Percentiles rank a stretch among this genome's conserved stretches.
Conservation (phyloP, 2,329 filamentous ascomycete genomes). For the Fusarium proliferatum region DNA sequence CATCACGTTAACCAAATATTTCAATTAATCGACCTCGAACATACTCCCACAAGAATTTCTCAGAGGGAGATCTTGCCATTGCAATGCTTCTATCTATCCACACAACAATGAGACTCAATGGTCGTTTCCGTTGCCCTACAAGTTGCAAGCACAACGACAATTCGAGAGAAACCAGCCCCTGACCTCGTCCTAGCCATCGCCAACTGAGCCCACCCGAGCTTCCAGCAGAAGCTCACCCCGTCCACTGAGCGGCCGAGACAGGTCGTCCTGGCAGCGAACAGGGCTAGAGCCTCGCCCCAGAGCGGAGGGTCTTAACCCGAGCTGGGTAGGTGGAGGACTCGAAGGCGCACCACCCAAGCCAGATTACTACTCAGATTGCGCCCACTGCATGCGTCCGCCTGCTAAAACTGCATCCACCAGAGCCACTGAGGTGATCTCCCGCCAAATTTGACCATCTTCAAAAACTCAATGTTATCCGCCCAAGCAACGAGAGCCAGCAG, state of each 20-base stretch:
- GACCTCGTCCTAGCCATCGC: conserved; percentile 31
- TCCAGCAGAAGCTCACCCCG: conserved; percentile 33
- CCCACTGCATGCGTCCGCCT: conserved; percentile 30
- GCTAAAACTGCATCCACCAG: conserved; percentile 32
- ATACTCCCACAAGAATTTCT: background rate
- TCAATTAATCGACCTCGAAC: background rate
- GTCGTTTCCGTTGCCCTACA: background rate
- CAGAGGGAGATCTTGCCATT: background rate
- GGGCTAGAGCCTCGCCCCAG: conserved; percentile 38
- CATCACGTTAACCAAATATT: conserved; percentile 1
- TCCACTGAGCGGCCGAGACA: conserved; percentile 31
- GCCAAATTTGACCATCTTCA: conserved; percentile 32
- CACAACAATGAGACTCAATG: background rate
- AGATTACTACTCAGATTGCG: conserved; percentile 37
- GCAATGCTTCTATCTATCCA: background rate
- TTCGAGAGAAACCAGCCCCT: conserved; percentile 33
- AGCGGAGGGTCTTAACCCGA: conserved; percentile 37
- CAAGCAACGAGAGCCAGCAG: conserved; percentile 7
- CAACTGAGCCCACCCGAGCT: conserved; percentile 32
- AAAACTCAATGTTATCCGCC: background rate
- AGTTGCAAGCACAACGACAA: conserved; percentile 20
- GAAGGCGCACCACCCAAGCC: conserved; percentile 38
- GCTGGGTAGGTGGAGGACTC: conserved; percentile 38
- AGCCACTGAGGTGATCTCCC: conserved; percentile 40
- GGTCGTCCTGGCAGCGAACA: conserved; percentile 36